These are phyloP conservation scores for Kockiozyma suomiensis DNA, from an alignment of 805 yeast genomes.

Conservation along the genomic window DNA sequence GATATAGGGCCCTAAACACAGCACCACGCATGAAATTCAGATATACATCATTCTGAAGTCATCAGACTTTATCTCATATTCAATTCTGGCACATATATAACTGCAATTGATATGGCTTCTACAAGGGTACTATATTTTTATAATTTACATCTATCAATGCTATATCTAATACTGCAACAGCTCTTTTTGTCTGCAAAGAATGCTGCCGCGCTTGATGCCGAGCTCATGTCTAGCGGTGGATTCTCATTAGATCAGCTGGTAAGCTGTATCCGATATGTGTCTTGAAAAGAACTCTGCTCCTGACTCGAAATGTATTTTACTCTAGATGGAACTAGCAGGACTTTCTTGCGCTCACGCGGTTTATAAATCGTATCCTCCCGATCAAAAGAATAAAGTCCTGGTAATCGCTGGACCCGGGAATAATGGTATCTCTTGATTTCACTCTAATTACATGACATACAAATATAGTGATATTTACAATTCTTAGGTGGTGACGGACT, in stretches of 20 bases:
- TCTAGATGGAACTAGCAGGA: conserved; percentile 92
- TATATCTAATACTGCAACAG: not conserved
- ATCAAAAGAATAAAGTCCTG: conserved; percentile 51
- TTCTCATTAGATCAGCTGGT: conserved; percentile 78
- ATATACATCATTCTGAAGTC: too few species aligned
- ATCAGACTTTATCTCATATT: too few species aligned
- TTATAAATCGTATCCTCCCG: conserved; percentile 65
- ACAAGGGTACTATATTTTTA: not conserved
- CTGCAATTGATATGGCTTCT: not conserved
- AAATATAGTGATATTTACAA: too few species aligned
- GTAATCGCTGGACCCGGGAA: conserved; percentile 94
- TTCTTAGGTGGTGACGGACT: conserved; percentile 84
- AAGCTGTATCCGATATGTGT: conserved; percentile 25
- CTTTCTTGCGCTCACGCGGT: conserved; percentile 89
- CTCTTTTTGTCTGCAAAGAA: conserved; percentile 42
- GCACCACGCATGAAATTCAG: too few species aligned
- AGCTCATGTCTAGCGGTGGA: conserved; percentile 82
- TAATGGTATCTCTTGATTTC: conserved; percentile 52
- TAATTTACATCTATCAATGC: not conserved
- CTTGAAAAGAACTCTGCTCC: not conserved
- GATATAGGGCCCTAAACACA: too few species aligned
- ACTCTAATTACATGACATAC: not conserved
- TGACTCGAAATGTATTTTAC: not conserved
- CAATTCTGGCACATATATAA: too few species aligned
- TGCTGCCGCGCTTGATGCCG: conserved; percentile 81